Conservation (phyloP, 1,284 basidiomycete species). For the Malassezia sympodialis region DNA sequence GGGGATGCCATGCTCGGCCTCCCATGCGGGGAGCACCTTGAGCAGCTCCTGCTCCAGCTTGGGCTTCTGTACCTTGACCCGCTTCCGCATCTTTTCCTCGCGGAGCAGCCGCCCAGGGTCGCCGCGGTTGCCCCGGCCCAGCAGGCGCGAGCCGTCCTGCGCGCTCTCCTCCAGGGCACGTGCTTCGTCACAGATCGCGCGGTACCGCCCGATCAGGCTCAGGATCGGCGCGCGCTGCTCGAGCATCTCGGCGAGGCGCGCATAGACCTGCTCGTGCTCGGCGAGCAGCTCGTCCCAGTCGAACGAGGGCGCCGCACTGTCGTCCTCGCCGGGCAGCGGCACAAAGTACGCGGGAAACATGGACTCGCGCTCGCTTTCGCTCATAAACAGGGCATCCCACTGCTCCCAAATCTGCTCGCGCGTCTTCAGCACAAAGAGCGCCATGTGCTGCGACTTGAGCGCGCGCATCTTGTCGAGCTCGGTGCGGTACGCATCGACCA, state of each 20-base stretch:
- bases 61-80: constrained; percentile 87
- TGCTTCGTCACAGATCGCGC: constrained; percentile 79
- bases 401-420: constrained; percentile 68
- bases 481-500: constrained; percentile 67
- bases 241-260: constrained; percentile 67
- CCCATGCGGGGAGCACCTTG: constrained; percentile 72
- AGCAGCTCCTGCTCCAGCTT: constrained; percentile 73
- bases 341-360: constrained; percentile 27
- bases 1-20: constrained; percentile 62
- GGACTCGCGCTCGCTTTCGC: constrained; percentile 66
- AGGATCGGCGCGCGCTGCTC: constrained; percentile 67
- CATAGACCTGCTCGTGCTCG: constrained; percentile 78
- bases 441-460: constrained; percentile 76
- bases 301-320: constrained; percentile 11
- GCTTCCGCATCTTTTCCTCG: constrained; percentile 95
- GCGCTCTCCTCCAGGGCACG: constrained; percentile 66
- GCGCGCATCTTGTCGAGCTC: constrained; percentile 84
- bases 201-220: constrained; percentile 71
- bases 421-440: constrained; percentile 70
- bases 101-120: constrained; percentile 57
- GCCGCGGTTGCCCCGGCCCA: constrained; percentile 57
- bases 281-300: constrained; percentile 55
- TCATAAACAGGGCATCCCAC: constrained; percentile 78
- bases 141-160: constrained; percentile 50
- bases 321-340: constrained; percentile 18